phyloP scores from a whole-genome alignment of 208 protist species.

The Angomonas desouzai region DNA sequence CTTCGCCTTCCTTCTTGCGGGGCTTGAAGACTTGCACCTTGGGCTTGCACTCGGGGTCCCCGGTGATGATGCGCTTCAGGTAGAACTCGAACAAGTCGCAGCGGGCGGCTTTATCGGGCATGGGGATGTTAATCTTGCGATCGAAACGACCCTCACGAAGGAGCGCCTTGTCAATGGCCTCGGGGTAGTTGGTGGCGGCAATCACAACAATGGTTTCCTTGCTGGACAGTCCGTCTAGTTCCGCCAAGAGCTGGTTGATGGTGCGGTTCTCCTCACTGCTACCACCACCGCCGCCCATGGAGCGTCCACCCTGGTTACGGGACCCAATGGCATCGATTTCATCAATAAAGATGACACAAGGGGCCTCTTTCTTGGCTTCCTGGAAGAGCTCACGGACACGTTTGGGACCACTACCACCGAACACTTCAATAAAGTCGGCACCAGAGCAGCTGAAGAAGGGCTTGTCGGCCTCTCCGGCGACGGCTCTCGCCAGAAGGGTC shows the following conservation, averaged over 20 bases:
- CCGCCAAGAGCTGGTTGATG: constrained; percentile 96
- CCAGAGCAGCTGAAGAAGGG: constrained; percentile 95
- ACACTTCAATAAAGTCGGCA: constrained; percentile 98
- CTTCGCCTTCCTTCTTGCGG: constrained; percentile 37
- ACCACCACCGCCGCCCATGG: constrained; percentile 76
- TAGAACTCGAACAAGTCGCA: constrained; percentile 90
- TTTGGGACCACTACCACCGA: constrained; percentile 94
- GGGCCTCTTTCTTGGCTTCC: constrained; percentile 92
- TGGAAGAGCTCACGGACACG: constrained; percentile 96
- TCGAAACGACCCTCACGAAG: constrained; percentile 92
- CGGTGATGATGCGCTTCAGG: constrained; percentile 84
- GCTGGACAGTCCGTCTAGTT: constrained; percentile 93
- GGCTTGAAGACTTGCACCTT: constrained; percentile 75
- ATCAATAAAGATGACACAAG: constrained; percentile 98
- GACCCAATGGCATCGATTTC: constrained; percentile 98
- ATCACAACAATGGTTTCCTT: constrained; percentile 96
- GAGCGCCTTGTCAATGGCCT: constrained; percentile 93
- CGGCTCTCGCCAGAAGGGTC: constrained; percentile 96
- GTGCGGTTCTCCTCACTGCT: constrained; percentile 94
- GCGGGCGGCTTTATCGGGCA: constrained; percentile 85
- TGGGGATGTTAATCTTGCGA: constrained; percentile 90
- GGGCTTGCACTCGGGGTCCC: constrained; percentile 81
- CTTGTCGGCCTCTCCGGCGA: constrained; percentile 93
- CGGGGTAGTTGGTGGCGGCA: constrained; percentile 97
- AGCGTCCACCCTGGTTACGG: constrained; percentile 73